Base-by-base conservation (phyloP, 108 stramenopile species). In the Skeletonema costatum region DNA sequence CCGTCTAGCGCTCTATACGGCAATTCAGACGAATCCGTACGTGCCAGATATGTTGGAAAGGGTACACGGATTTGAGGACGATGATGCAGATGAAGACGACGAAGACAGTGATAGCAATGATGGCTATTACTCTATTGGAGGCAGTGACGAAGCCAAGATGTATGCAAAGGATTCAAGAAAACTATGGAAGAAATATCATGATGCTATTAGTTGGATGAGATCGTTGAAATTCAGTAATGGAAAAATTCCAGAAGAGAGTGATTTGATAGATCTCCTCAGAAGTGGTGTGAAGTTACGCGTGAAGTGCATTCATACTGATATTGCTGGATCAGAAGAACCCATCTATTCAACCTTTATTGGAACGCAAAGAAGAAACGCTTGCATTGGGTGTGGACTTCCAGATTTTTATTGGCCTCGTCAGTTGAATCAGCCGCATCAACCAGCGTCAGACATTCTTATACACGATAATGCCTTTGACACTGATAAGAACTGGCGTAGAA, bases 321-420 rank as follows among this genome's bases (percentile, higher is more conserved):
- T 73, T n/a, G 63, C 65, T 51, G 73, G 64, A 19, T 2, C 17
- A 32, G 73, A 73, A 19, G 29, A 25, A 25, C 25, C 3, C 33
- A 64, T 17, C 1, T 16, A 14, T 17, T 64, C 63, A 50, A 64
- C 29, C 7, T 64, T 73, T 4, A 32, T 51, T 50, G 73, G 63
- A 32, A 73, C 73, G 13, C 73, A 73, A 44, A 73, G 64, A 25
- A 62, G 73, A 32, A 53, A 36, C 9, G 65, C 36, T 14, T 73
- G 73, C 63, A 41, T 64, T 56, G 73, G 73, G 39, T 64, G 73
- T 35, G 63, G n/a, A 0, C n/a, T 64, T 1, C 30, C 38, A 3
- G 32, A 32, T 38, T 73, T 73, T 73, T 3, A 62, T 51, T 73
- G 62, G 63, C 74, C 74, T 59, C 67, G 68, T 32, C 59, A 60